Base-by-base conservation (phyloP, 2,329 filamentous ascomycete genomes). In the Diaporthe sp. region DNA sequence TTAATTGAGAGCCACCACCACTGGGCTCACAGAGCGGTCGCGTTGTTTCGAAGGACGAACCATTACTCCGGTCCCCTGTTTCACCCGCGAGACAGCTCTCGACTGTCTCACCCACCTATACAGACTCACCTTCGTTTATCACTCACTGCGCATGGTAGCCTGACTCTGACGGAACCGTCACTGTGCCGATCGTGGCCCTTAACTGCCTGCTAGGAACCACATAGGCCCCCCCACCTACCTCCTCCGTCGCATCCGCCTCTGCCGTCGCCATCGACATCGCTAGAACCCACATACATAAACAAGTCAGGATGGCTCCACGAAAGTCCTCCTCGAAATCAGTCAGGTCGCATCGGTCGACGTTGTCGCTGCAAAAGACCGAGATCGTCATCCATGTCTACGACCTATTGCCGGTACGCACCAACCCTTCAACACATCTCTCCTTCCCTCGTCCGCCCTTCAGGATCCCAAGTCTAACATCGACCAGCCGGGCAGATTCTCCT, bases 381-480 rank as follows among this genome's bases (percentile, higher is more conserved):
- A 89, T 96, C 77, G 85, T 90, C 65, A 95, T 96, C 81, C 92
- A 95, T 81, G 92, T 95, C 80, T 96, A 96, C 81, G 94, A 95
- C 83, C 87, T 95, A 10, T 87, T 96, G 22, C 92, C 94, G 53
- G 92, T 94, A 88, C 78, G 87, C 75, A 31, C 75, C 72, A 75
- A 71, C 72, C 42, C 57, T 67, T 51, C 44, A 39, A 28, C 25
- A 28, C 72, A n/a, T n/a, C 39, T n/a, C n/a, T 34, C 37, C 44
- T 61, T 22, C 72, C 49, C n/a, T 39, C 63, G 72, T 39, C 34
- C 37, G 51, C 22, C 42, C n/a, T 34, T n/a, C 65, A 47, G 44
- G 42, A 22, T 42, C 15, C 53, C 77, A 65, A 79, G 20, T 72
- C 75, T 77, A 39, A 77, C 63, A 34, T 8, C 17, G 31, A 63